Conservation (phyloP, 495 filamentous ascomycete species). For the Aspergillus taichungensis region DNA sequence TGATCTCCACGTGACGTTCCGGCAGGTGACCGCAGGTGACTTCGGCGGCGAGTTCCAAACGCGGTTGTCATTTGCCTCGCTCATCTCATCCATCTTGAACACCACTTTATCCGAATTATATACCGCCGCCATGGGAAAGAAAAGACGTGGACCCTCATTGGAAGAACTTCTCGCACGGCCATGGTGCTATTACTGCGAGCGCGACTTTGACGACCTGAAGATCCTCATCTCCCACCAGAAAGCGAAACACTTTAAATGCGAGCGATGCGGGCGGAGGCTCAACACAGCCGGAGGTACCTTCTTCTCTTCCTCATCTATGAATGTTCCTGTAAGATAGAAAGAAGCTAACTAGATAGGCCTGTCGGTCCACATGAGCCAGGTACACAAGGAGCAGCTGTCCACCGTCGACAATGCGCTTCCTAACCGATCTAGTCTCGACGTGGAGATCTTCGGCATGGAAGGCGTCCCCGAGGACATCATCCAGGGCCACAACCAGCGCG, state of each 20-base stretch:
- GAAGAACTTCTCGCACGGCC: constrained; percentile 81
- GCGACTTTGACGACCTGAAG: constrained; percentile 95
- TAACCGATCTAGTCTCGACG: constrained; percentile 70
- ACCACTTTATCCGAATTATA: not conserved
- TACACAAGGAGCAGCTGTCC: constrained; percentile 85
- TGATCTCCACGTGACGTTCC: constrained; percentile 1
- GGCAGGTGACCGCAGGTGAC: not conserved
- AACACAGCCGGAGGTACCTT: constrained; percentile 88
- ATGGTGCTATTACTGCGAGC: constrained; percentile 99
- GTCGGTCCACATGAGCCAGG: constrained; percentile 93
- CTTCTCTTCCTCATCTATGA: constrained; percentile 9
- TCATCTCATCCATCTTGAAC: not conserved
- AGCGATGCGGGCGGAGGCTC: constrained; percentile 73
- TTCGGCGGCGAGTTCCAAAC: not conserved
- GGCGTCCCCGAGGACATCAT: constrained; percentile 84
- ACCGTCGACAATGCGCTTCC: constrained; percentile 85
- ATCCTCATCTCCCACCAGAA: constrained; percentile 95
- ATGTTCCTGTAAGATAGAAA: not conserved
- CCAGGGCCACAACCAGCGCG: constrained; percentile 72
- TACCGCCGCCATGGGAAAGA: constrained; percentile 62
- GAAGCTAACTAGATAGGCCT: constrained; percentile 50
- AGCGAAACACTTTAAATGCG: constrained; percentile 97
- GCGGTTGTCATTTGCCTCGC: not conserved
- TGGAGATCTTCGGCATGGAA: constrained; percentile 98
- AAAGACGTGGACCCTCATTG: constrained; percentile 71